Evolutionary conservation across 768 basidiomycete species (phyloP), one percentile per base, ranked within the genome.

Genomic region (Trametes meyenii): DNA sequence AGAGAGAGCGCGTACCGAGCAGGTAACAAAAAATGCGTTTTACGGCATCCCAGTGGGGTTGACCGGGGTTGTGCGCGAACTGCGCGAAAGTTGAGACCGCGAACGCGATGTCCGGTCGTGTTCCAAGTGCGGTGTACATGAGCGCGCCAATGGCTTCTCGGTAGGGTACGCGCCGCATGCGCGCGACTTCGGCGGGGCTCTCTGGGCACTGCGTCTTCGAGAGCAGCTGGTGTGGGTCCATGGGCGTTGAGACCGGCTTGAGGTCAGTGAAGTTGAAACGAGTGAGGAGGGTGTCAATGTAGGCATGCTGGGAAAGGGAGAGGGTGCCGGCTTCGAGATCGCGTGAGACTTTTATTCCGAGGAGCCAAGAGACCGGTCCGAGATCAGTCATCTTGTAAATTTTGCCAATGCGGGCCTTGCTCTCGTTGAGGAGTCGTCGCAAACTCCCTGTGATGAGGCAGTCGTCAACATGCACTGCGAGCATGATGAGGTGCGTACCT

Each of bases 141-240:
- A 75, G 68, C 5, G 69, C 62, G 1, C 71, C 74, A 36, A 74
- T 44, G 3, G 60, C 63, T 60, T 60, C 57, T 16, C 60, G 52
- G 39, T 56, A 64, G 2, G 61, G 60, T 2, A 60, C 39, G 12
- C 39, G 14, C 5, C n/a, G 11, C 64, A 58, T 62, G 24, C 44
- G 38, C 19, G 43, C 6, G 43, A 44, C 43, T 16, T 57, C 61
- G 16, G 54, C 44, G 26, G 39, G 16, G 26, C 40, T n/a, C n/a
- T n/a, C n/a, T n/a, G n/a, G n/a, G n/a, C n/a, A n/a, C n/a, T n/a
- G n/a, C n/a, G n/a, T n/a, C n/a, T n/a, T n/a, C n/a, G n/a, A n/a
- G n/a, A n/a, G n/a, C n/a, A n/a, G n/a, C n/a, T n/a, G n/a, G 50
- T 63, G 23, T n/a, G 69, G 60, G 33, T 77, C 75, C 72, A 78